Conservation (phyloP, 208 protist genomes). For the Porcisia deanei region DNA sequence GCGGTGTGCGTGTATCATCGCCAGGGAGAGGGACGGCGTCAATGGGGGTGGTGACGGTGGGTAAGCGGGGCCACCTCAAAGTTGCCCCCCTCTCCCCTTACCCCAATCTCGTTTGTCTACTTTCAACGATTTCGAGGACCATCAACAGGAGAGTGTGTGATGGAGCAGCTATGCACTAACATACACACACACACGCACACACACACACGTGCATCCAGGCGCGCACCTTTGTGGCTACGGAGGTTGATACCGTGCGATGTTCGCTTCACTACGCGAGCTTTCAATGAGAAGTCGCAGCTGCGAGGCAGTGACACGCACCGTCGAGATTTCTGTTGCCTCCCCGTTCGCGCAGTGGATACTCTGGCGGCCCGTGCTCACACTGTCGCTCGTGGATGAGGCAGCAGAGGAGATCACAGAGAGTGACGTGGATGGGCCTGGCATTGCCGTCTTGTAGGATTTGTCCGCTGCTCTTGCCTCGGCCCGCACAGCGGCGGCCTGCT, state of each 20-base stretch:
- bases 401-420: conserved; percentile 17
- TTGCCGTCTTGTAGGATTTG: conserved; percentile 4
- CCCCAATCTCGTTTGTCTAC: neutral
- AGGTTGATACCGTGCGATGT: conserved; percentile 14
- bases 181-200: neutral
- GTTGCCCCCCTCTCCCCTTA: no score
- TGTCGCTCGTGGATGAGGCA: conserved; percentile 10
- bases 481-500: conserved; percentile 24
- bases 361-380: conserved; percentile 15
- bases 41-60: no score
- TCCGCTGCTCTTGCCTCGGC: conserved; percentile 3
- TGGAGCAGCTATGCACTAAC: neutral
- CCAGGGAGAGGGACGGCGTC: no score
- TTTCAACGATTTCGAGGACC: no score
- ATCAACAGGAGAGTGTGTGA: no score
- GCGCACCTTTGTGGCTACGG: conserved; percentile 4
- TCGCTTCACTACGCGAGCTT: conserved; percentile 17
- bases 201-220: neutral
- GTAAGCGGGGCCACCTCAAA: no score
- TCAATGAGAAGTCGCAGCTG: conserved; percentile 29
- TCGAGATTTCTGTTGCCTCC: conserved; percentile 9
- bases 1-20: neutral
- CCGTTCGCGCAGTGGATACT: neutral
- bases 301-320: conserved; percentile 24
- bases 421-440: neutral